phyloP scores from a whole-genome alignment of 805 yeast species.

The Candida schatavii region DNA sequence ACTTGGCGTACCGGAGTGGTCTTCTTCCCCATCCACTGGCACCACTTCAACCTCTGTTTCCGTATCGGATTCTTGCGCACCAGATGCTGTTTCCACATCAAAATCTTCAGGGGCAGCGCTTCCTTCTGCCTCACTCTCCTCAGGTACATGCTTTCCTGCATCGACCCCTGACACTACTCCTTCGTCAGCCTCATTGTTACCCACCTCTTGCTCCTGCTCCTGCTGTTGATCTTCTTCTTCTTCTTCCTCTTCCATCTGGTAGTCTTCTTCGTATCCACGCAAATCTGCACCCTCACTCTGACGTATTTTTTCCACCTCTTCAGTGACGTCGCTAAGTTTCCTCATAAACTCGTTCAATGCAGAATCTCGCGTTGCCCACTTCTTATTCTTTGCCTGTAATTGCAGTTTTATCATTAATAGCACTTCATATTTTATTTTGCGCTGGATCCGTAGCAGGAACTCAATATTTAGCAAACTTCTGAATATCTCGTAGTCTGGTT shows the following conservation, averaged over 20 bases:
- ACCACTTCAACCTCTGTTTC: neutral
- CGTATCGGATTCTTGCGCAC: neutral
- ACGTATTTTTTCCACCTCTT: conserved; percentile 27
- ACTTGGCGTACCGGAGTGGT: neutral
- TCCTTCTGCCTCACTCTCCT: neutral
- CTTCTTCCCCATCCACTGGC: neutral
- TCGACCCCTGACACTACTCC: conserved; percentile 1
- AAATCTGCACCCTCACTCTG: conserved; percentile 27
- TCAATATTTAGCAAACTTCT: conserved; percentile 32
- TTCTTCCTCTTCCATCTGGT: conserved; percentile 16
- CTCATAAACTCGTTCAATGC: conserved; percentile 28
- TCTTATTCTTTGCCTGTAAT: conserved; percentile 25
- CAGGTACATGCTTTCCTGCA: too few species aligned
- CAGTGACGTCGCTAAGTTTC: conserved; percentile 22
- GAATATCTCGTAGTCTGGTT: conserved; percentile 27
- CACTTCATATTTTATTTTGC: conserved; percentile 34
- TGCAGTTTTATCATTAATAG: conserved; percentile 30
- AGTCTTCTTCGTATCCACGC: conserved; percentile 18
- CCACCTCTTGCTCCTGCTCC: conserved; percentile 6
- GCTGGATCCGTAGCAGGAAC: conserved; percentile 26
- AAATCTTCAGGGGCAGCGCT: neutral
- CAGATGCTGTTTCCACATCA: neutral
- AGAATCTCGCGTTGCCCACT: conserved; percentile 35
- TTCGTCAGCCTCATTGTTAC: conserved; percentile 4
- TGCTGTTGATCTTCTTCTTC: conserved; percentile 7